A percentile compares a stretch with the other conserved stretches of the same genome.
Evolutionary conservation across 2,329 filamentous ascomycete species (phyloP).

Genomic region (Cytospora leucostoma): DNA sequence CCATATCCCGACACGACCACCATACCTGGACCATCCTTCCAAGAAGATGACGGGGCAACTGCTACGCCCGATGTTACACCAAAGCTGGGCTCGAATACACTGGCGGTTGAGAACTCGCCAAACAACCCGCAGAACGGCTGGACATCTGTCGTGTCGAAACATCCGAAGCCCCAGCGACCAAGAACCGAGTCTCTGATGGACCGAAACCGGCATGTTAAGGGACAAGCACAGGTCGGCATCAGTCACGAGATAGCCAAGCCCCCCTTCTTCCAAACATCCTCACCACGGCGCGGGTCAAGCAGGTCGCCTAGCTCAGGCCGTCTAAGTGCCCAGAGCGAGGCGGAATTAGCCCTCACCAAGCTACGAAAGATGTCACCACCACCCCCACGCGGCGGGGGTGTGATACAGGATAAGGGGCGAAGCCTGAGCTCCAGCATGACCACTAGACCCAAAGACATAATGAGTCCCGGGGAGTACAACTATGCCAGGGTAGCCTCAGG

Average conservation of each 20-base stretch:
- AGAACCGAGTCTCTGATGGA: conserved; percentile 28
- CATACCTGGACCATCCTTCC: conserved; percentile 32
- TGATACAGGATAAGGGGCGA: conserved; percentile 33
- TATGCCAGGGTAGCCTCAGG: conserved; percentile 19
- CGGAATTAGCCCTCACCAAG: conserved; percentile 45
- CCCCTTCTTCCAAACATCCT: conserved; percentile 34
- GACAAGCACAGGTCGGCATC: conserved; percentile 37
- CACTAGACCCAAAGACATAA: conserved; percentile 33
- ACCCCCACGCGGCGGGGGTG: conserved; percentile 33
- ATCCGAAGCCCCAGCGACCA: conserved; percentile 46
- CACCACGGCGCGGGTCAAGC: conserved; percentile 27
- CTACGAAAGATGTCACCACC: conserved; percentile 44
- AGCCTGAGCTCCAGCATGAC: conserved; percentile 30
- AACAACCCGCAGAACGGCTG: conserved; percentile 25
- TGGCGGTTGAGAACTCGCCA: conserved; percentile 32
- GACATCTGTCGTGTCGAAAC: conserved; percentile 36
- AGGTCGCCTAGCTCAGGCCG: conserved; percentile 35
- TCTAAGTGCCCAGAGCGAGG: conserved; percentile 42
- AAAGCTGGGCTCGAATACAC: not conserved
- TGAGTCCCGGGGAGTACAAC: conserved; percentile 6
- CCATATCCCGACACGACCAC: conserved; percentile 37
- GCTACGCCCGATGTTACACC: conserved; percentile 32
- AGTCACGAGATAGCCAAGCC: conserved; percentile 44
- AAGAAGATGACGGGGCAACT: conserved; percentile 36
- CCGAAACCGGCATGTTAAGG: conserved; percentile 5